Evolutionary conservation across 2,329 filamentous ascomycete species (phyloP).

Genomic region (Aspergillus fructus): DNA sequence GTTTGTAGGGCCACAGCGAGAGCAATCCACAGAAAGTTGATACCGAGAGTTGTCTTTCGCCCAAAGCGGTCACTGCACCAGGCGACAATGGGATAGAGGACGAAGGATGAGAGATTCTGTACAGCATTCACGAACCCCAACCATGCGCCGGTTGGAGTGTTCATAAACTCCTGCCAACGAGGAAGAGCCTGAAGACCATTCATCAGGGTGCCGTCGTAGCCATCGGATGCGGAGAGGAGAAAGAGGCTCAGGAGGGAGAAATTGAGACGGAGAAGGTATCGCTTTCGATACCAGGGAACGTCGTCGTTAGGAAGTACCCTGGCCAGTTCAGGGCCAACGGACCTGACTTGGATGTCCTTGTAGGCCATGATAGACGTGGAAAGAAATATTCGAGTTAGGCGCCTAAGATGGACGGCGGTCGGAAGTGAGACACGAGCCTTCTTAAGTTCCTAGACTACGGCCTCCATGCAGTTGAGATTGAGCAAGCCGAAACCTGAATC

Average conservation of each 20-base stretch:
- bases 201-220: conserved; percentile 6
- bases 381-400: too few species aligned
- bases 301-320: background rate
- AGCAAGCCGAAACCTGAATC: too few species aligned
- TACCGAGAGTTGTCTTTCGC: background rate
- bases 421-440: too few species aligned
- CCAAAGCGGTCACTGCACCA: background rate
- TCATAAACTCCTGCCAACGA: conserved; percentile 1
- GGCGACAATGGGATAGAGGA: background rate
- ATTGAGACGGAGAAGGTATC: conserved; percentile 1
- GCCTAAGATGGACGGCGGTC: too few species aligned
- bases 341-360: background rate
- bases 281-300: background rate
- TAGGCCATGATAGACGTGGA: background rate
- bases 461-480: too few species aligned
- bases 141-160: background rate
- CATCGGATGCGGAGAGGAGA: background rate
- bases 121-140: conserved; percentile 6
- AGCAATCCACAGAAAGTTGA: background rate
- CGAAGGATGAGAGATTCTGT: background rate
- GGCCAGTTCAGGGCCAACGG: background rate
- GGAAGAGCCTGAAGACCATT: conserved; percentile 6
- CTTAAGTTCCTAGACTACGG: too few species aligned
- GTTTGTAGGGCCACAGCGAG: background rate
- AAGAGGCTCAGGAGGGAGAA: background rate